Conservation (phyloP, 441 rosid species). For the Metrosideros polymorpha region DNA sequence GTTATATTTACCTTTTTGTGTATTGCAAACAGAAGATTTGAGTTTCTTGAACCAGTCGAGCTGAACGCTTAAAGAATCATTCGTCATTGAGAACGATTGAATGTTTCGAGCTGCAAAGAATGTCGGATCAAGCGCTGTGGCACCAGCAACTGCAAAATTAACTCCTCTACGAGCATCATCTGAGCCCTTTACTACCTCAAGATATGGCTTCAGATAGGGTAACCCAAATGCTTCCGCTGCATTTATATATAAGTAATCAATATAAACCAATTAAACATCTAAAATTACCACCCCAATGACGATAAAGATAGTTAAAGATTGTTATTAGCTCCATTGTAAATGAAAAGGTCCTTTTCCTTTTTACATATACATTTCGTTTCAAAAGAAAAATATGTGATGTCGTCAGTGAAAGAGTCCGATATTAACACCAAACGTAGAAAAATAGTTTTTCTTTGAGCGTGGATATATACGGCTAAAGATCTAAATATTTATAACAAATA, state of each 20-base stretch:
- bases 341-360: no score
- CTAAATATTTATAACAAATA: background rate
- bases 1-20: background rate
- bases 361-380: no score
- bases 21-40: slow-evolving; percentile 38
- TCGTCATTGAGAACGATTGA: background rate
- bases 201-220: background rate
- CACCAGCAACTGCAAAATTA: background rate
- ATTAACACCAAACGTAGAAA: no score
- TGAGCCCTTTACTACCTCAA: background rate
- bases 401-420: no score
- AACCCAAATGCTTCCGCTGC: background rate
- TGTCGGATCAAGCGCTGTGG: background rate
- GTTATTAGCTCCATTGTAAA: no score
- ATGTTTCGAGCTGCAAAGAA: background rate
- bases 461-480: no score
- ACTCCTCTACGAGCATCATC: background rate
- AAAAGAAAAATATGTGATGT: no score
- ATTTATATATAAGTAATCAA: background rate
- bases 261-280: background rate
- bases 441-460: no score
- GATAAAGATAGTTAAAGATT: background rate
- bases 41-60: slow-evolving; percentile 56
- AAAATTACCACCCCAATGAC: background rate
- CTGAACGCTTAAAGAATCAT: slow-evolving; percentile 14